phyloP scores from a whole-genome alignment of 495 filamentous ascomycete species.

The Monascus purpureus region DNA sequence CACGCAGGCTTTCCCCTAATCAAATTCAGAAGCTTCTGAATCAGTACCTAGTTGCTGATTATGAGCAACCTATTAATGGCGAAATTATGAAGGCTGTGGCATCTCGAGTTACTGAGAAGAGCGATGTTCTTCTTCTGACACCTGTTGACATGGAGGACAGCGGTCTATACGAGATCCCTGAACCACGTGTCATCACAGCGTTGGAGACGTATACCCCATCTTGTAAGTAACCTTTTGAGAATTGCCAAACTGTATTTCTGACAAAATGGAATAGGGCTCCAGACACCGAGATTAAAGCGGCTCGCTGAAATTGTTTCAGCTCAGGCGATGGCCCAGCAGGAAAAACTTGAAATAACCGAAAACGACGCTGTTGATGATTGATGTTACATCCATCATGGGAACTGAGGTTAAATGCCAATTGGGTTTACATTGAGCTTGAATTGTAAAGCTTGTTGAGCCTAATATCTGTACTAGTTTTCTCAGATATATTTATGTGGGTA shows the following conservation, averaged over 20 bases:
- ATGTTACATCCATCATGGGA: conserved; percentile 16
- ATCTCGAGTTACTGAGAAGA: conserved; percentile 94
- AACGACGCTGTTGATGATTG: conserved; percentile 21
- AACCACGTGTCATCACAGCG: conserved; percentile 88
- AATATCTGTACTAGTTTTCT: too few species aligned
- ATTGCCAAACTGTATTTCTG: conserved; percentile 2
- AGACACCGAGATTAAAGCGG: conserved; percentile 87
- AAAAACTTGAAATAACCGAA: conserved; percentile 53
- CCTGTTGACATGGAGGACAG: conserved; percentile 99
- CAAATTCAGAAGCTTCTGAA: conserved; percentile 99
- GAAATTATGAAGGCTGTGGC: conserved; percentile 99
- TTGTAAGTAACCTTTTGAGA: conserved; percentile 40
- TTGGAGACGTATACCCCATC: conserved; percentile 96
- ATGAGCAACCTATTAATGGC: conserved; percentile 98
- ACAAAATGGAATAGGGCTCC: conserved; percentile 52
- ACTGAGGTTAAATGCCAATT: too few species aligned
- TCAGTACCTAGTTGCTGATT: conserved; percentile 97
- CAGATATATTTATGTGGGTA: too few species aligned
- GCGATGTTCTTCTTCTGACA: conserved; percentile 79
- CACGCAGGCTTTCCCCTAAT: conserved; percentile 76
- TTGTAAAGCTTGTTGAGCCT: too few species aligned
- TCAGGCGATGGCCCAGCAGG: conserved; percentile 87
- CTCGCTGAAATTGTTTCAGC: conserved; percentile 94
- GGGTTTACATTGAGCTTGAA: too few species aligned
- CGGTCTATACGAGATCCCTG: conserved; percentile 98